Base-by-base conservation (phyloP, 2,329 filamentous ascomycete genomes). In the Seiridium unicorne region DNA sequence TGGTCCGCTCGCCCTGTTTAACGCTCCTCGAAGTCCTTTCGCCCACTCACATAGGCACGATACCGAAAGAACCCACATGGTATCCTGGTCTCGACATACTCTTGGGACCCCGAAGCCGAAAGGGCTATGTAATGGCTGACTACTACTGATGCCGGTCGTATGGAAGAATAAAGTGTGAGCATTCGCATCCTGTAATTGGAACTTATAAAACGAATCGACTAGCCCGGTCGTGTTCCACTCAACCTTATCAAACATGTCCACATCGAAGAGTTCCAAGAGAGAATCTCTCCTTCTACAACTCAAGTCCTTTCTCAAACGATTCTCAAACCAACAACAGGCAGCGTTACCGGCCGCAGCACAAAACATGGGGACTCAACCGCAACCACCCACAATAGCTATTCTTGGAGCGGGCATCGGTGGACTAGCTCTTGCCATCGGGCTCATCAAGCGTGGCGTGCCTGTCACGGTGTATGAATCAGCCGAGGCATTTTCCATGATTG, bases 321-420 rank as follows among this genome's bases (percentile, higher is more conserved):
- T 54, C 26, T 49, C 55, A 10, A 51, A 56, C 6, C 51, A 58
- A 26, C 49, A 40, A 10, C 48, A 56, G 11, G 38, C 40, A 31
- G 51, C 34, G n/a, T 35, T 26, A 38, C 32, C 54, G 11, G 38
- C 55, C 35, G 18, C 38, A n/a, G 18, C 18, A 7, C 49, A 8
- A 32, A 53, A 46, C 40, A 61, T 59, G 55, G 56, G 51, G 4
- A 36, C 32, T 18, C 26, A 51, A 4, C 34, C 48, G 26, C 44
- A 11, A 4, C 61, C 59, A 42, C 65, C 63, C 18, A 63, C 44
- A 6, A 64, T 71, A 42, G 67, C 68, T 48, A 69, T 71, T 48
- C 60, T 71, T 8, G 70, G 69, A 40, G 70, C 69, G 32, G 69
- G 70, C 36, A 71, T 72, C 42, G 68, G 63, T 11, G 70, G 70